These are phyloP conservation scores for Conticribra weissflogii DNA, from an alignment of 108 stramenopile genomes.

Conservation along the genomic window DNA sequence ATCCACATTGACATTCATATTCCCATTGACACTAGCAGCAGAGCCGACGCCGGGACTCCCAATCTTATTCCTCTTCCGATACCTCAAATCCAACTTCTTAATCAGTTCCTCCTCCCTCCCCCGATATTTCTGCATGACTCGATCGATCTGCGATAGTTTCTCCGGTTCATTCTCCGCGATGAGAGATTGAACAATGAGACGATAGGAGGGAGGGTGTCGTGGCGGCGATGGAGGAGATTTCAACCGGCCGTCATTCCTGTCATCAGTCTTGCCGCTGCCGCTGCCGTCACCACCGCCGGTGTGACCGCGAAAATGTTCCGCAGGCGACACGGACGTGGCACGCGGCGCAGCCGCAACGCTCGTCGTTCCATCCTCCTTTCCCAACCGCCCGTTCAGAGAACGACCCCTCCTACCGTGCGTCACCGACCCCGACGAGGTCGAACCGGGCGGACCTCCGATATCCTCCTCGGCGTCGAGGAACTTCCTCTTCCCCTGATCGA, in stretches of 20 bases:
- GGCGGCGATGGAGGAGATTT: slow-evolving; percentile 29
- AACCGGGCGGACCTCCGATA: slow-evolving; percentile 35
- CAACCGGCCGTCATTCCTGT: not conserved
- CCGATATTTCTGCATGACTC: slow-evolving; percentile 47
- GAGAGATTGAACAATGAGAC: slow-evolving; percentile 21
- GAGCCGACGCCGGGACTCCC: not conserved
- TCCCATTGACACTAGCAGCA: no score
- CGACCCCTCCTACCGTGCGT: no score
- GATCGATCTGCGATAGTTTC: slow-evolving; percentile 43
- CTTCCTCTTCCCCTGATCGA: slow-evolving; percentile 32
- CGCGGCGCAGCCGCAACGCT: no score
- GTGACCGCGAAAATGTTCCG: no score
- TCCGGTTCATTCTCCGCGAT: slow-evolving; percentile 45
- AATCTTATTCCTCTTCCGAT: slow-evolving; percentile 31
- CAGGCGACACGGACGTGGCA: no score
- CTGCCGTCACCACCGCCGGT: not conserved
- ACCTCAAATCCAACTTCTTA: slow-evolving; percentile 43
- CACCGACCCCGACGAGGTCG: no score
- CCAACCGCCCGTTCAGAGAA: no score
- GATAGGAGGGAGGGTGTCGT: slow-evolving; percentile 33
- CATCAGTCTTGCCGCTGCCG: not conserved
- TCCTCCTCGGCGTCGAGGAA: slow-evolving; percentile 34
- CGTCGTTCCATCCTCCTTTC: no score
- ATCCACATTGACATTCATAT: not conserved
- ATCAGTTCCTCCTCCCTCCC: slow-evolving; percentile 56